Evolutionary conservation across 2,329 filamentous ascomycete genomes (phyloP).

Genomic region (Ophiostoma tasmaniense): DNA sequence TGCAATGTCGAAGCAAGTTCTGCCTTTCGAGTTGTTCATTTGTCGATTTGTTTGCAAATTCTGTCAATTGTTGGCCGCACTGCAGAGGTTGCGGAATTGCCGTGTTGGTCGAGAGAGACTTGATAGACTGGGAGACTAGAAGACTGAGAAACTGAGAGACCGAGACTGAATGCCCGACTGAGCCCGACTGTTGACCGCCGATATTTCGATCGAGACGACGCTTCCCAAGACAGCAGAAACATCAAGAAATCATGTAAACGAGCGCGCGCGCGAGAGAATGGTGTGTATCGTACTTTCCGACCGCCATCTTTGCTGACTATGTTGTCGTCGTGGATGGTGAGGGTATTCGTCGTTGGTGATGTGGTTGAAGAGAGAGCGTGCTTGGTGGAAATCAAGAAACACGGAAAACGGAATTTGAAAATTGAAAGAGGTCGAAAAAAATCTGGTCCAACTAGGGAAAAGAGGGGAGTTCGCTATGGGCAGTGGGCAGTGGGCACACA

Average conservation of each 20-base stretch:
- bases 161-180: no score
- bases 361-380: slow-evolving; percentile 18
- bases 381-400: slow-evolving; percentile 18
- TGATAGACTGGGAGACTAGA: no score
- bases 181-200: background rate
- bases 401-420: slow-evolving; percentile 9
- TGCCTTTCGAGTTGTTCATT: background rate
- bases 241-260: background rate
- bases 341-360: slow-evolving; percentile 30
- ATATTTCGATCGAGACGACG: background rate
- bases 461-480: slow-evolving; percentile 17
- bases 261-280: background rate
- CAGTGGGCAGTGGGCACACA: background rate
- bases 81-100: background rate
- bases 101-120: background rate
- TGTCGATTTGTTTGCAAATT: background rate
- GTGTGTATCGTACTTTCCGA: slow-evolving; percentile 41
- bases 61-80: background rate
- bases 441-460: slow-evolving; percentile 11
- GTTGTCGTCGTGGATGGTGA: slow-evolving; percentile 33
- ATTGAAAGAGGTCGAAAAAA: slow-evolving; percentile 12
- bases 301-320: slow-evolving; percentile 49
- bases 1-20: background rate
- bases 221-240: background rate
- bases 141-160: no score